These are phyloP conservation scores for Usnea hakonensis DNA, from an alignment of 495 filamentous ascomycete species.

Conservation along the genomic window DNA sequence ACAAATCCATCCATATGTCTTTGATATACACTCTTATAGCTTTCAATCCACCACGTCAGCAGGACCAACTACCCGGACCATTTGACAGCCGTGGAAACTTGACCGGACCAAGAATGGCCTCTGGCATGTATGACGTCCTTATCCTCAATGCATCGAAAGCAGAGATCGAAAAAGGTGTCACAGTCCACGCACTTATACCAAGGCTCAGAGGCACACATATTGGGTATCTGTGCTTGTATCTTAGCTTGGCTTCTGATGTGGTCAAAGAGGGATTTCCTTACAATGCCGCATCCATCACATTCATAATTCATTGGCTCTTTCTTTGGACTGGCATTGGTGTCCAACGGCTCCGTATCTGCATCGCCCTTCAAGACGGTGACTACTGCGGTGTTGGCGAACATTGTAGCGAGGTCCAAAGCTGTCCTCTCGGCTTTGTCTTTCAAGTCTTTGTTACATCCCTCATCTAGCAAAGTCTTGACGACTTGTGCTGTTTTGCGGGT, in stretches of 20 bases:
- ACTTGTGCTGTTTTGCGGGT: not conserved
- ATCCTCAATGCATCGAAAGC: not conserved
- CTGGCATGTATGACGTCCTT: not conserved
- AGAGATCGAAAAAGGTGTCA: not conserved
- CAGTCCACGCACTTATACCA: not conserved
- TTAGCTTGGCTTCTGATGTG: too few species aligned
- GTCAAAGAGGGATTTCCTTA: not conserved
- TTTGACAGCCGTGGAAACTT: too few species aligned
- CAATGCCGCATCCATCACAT: not conserved
- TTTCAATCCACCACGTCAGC: too few species aligned
- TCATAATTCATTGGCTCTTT: not conserved
- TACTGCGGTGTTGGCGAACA: not conserved
- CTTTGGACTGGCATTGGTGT: fast-evolving
- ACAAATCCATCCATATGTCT: too few species aligned
- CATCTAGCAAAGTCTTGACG: not conserved
- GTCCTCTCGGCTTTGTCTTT: not conserved
- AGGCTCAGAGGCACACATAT: not conserved
- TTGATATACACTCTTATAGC: too few species aligned
- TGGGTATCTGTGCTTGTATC: not conserved
- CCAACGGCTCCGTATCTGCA: not conserved
- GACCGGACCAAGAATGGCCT: not conserved
- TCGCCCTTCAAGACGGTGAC: not conserved
- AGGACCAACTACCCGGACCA: too few species aligned
- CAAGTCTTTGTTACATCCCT: not conserved
- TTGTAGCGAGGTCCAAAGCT: not conserved